Evolutionary conservation across 257 asterid genomes (phyloP), one percentile per base, ranked within the genome.

Genomic region (Solanum arcanum): DNA sequence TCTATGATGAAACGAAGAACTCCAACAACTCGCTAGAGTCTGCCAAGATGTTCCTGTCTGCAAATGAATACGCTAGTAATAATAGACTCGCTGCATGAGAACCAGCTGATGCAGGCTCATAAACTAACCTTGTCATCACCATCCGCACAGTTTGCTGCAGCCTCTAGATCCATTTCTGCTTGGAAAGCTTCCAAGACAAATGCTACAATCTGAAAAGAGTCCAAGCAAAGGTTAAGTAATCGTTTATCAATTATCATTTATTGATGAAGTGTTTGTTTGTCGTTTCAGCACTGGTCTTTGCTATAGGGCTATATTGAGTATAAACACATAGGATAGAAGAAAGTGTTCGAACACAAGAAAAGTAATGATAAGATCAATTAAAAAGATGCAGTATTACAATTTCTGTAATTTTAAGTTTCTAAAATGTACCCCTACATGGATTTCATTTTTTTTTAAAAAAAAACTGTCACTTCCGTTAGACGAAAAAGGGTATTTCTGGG

Each of bases 141-240:
- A 85, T 91, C 90, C 88, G 46, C 91, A 83, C 72, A 56, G 62
- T 86, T 89, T 87, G 88, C 98, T 86, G 91, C 52, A 47, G 92
- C 62, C 94, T 97, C 99, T 21, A 97, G 91, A 83, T 94, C 98
- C 95, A 97, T 90, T 91, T 97, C 99, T 87, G 98, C 98, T 88
- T 95, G 96, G 94, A 97, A 97, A 84, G 99, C 99, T 92, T 97
- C 99, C 96, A 95, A 92, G 86, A 97, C 98, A 93, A 97, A 97
- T 82, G 99, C 98, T 87, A 97, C 92, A 90, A 97, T 97, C 99
- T 97, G 95, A 87, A 88, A 56, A 68, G 56, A 69, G 69, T 12
- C 44, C 46, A 81, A 81, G 9, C 69, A 81, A 81, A 31, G 69
- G 44, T 81, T 3, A 41, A 76, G 23, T n/a, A 52, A n/a, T 41